A percentile compares a stretch with the other conserved stretches of the same genome.
phyloP scores from a whole-genome alignment of 2,329 filamentous ascomycete genomes.

The Fusarium nisikadoi region DNA sequence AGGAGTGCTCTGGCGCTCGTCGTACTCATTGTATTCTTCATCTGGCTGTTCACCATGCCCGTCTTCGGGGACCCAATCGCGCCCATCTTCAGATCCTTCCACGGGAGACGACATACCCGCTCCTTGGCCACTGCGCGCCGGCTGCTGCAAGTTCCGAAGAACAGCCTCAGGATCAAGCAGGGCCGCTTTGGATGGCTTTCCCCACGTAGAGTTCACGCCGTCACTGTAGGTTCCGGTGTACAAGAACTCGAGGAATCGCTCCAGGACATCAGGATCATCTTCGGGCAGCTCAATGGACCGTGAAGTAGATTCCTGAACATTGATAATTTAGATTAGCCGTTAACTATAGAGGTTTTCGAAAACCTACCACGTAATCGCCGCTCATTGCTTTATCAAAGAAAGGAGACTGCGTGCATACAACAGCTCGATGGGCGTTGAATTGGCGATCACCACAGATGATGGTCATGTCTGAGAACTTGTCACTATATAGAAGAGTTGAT shows the following conservation, averaged over 20 bases:
- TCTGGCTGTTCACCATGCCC: slow-evolving; percentile 16
- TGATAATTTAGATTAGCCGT: neutral
- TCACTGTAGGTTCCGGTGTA: slow-evolving; percentile 42
- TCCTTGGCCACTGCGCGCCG: neutral
- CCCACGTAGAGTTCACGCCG: neutral
- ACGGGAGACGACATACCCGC: too few species aligned
- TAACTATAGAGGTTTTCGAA: too few species aligned
- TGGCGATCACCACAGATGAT: slow-evolving; percentile 43
- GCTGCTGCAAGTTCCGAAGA: neutral
- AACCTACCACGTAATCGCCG: slow-evolving; percentile 41
- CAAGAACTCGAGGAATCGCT: slow-evolving; percentile 46
- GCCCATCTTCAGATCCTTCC: neutral
- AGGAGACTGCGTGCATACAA: slow-evolving; percentile 50
- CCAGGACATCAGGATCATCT: slow-evolving; percentile 44
- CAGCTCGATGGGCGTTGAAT: slow-evolving; percentile 48
- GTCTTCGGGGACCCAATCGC: neutral
- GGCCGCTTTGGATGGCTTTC: neutral
- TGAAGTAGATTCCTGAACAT: slow-evolving; percentile 29
- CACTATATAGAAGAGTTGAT: neutral
- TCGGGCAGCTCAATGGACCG: slow-evolving; percentile 42
- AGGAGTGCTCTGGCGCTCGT: neutral
- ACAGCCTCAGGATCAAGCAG: neutral
- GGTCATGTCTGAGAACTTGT: slow-evolving; percentile 48
- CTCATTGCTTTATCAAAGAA: slow-evolving; percentile 47
- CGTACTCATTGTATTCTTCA: slow-evolving; percentile 28